Percentiles rank a stretch among this genome's conserved stretches.
phyloP scores from a whole-genome alignment of 345 rosid genomes.

The Cardamine occulta region DNA sequence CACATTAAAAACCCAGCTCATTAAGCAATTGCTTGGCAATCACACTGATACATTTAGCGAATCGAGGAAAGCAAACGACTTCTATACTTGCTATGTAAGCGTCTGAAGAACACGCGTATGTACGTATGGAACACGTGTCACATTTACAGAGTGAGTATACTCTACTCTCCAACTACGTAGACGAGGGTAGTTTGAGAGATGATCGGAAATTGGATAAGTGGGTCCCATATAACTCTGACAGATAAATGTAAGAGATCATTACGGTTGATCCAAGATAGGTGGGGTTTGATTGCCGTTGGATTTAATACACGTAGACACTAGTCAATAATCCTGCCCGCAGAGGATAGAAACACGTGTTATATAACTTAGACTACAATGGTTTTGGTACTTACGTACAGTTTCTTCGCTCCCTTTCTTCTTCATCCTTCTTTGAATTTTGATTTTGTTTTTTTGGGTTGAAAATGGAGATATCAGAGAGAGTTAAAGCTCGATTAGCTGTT shows the following conservation, averaged over 20 bases:
- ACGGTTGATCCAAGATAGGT: background rate
- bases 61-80: conserved; percentile 23
- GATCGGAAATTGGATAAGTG: conserved; percentile 5
- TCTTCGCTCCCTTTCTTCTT: conserved; percentile 31
- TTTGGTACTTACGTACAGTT: background rate
- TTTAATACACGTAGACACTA: background rate
- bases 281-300: background rate
- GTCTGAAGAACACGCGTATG: background rate
- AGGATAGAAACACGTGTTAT: conserved; percentile 7
- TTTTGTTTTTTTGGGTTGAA: background rate
- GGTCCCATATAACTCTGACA: conserved; percentile 15
- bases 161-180: background rate
- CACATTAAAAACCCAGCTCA: background rate
- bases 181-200: background rate
- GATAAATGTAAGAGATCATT: background rate
- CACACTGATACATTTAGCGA: conserved; percentile 21
- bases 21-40: background rate
- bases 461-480: conserved; percentile 44
- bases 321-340: background rate
- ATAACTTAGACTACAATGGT: background rate
- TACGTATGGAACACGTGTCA: background rate
- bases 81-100: conserved; percentile 13
- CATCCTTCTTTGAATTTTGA: conserved; percentile 8
- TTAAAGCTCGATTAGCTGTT: conserved; percentile 69
- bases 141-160: background rate